Conservation (phyloP, 129 eudicot species). For the Lonicera japonica region DNA sequence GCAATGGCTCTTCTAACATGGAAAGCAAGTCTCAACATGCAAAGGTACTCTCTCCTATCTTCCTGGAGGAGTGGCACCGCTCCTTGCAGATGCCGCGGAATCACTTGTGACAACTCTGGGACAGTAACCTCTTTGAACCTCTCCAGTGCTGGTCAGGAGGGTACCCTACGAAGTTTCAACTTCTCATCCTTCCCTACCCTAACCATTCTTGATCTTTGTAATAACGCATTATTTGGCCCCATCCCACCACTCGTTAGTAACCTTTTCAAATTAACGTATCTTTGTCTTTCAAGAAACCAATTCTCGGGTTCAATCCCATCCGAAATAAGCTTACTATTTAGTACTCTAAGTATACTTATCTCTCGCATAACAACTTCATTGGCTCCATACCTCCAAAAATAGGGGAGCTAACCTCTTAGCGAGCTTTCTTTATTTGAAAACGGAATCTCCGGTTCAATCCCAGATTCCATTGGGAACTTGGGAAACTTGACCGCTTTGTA, state of each 20-base stretch:
- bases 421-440: background rate
- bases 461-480: background rate
- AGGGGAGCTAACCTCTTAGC: background rate
- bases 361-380: no score
- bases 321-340: background rate
- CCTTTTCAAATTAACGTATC: background rate
- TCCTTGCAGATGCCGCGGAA: background rate
- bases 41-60: background rate
- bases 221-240: background rate
- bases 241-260: background rate
- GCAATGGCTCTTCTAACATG: background rate
- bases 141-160: background rate
- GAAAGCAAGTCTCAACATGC: background rate
- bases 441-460: background rate
- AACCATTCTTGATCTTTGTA: background rate
- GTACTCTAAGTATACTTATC: background rate
- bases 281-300: background rate
- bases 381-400: background rate
- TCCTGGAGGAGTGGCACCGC: background rate
- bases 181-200: background rate
- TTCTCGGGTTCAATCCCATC: background rate
- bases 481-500: no score
- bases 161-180: background rate
- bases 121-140: background rate
- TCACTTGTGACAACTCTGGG: background rate